phyloP scores from a whole-genome alignment of 495 filamentous ascomycete species.

The Letharia columbiana region DNA sequence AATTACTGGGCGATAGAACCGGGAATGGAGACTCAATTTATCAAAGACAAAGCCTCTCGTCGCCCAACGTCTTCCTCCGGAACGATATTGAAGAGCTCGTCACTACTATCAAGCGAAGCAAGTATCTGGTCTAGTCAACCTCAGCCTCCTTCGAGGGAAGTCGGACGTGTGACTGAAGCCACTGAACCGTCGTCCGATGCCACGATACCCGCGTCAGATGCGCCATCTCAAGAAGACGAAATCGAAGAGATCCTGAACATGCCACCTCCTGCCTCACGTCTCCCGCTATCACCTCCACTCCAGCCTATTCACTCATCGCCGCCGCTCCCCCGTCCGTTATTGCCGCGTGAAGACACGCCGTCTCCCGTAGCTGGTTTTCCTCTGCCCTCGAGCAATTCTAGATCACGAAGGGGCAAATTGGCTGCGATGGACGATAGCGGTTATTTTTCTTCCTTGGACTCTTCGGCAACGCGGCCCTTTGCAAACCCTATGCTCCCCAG shows the following conservation, averaged over 20 bases:
- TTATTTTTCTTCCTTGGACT: slow-evolving; percentile 96
- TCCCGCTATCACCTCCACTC: slow-evolving; percentile 50
- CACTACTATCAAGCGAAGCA: slow-evolving; percentile 21
- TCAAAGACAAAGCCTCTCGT: slow-evolving; percentile 69
- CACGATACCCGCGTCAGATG: slow-evolving; percentile 84
- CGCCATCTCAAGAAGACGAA: slow-evolving; percentile 56
- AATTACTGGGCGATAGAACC: slow-evolving; percentile 92
- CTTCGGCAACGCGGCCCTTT: slow-evolving; percentile 70
- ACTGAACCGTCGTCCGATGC: slow-evolving; percentile 82
- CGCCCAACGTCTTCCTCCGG: slow-evolving; percentile 40
- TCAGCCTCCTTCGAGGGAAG: not conserved
- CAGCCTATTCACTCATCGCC: slow-evolving; percentile 80
- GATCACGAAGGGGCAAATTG: slow-evolving; percentile 63
- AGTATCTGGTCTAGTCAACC: slow-evolving; percentile 22
- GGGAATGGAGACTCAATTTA: slow-evolving; percentile 80
- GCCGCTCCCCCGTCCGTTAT: slow-evolving; percentile 58
- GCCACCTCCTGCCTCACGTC: slow-evolving; percentile 28
- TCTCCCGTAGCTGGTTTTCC: slow-evolving; percentile 56
- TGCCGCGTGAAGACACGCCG: slow-evolving; percentile 62
- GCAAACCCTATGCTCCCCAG: slow-evolving; percentile 61
- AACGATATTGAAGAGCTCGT: slow-evolving; percentile 20
- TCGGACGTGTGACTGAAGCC: slow-evolving; percentile 25
- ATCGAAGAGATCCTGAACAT: slow-evolving; percentile 38
- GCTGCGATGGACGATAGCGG: slow-evolving; percentile 86
- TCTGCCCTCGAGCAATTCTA: slow-evolving; percentile 44